Conservation (phyloP, 139 green algal genomes). For the Closterium sp. region DNA sequence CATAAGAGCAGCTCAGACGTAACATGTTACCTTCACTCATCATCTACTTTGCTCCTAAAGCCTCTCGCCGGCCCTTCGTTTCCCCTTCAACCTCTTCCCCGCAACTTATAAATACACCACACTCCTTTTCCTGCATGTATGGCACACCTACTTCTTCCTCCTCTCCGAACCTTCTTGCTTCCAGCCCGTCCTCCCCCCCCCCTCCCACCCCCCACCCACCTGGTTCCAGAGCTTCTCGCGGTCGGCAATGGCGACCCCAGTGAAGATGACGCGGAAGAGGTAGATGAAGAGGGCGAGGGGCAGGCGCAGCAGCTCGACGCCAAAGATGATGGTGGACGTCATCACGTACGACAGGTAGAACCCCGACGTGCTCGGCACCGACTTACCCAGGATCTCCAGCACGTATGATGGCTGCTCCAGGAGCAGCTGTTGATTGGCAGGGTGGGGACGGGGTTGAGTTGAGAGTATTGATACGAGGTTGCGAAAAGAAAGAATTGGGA, state of each 20-base stretch:
- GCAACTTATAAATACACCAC: too few relatives aligned
- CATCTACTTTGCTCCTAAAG: too few relatives aligned
- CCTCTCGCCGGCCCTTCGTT: too few relatives aligned
- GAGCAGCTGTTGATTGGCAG: background rate
- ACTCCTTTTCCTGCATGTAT: too few relatives aligned
- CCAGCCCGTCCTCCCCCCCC: too few relatives aligned
- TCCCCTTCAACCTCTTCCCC: too few relatives aligned
- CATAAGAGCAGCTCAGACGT: too few relatives aligned
- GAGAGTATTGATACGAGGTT: background rate
- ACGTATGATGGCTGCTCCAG: conserved; percentile 23
- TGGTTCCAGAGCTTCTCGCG: conserved; percentile 39
- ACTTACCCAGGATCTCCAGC: conserved; percentile 33
- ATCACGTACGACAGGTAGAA: conserved; percentile 52
- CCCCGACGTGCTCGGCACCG: conserved; percentile 21
- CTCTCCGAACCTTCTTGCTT: too few relatives aligned
- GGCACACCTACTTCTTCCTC: too few relatives aligned
- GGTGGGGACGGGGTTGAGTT: background rate
- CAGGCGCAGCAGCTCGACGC: conserved; percentile 43
- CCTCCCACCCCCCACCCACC: background rate
- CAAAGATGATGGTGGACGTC: conserved; percentile 36
- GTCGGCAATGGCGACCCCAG: conserved; percentile 18
- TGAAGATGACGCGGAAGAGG: background rate
- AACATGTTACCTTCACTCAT: too few relatives aligned
- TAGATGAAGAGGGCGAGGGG: conserved; percentile 34
- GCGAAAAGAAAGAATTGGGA: background rate